These are phyloP conservation scores for Echria macrotheca DNA, from an alignment of 495 filamentous ascomycete genomes.

Conservation along the genomic window DNA sequence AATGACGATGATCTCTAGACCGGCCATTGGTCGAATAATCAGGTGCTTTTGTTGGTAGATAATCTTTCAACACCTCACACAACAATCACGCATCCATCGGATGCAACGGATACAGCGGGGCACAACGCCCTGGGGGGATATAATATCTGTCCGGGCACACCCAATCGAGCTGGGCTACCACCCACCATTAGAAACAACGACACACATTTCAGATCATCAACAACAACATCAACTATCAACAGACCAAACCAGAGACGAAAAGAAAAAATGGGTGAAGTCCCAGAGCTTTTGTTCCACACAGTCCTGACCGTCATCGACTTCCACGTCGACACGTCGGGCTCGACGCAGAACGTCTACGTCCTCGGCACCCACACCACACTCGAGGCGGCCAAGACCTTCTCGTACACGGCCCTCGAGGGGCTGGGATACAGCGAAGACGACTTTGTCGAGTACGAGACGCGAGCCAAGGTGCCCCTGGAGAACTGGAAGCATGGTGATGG, in stretches of 20 bases:
- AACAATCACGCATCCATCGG: no score
- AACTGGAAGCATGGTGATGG: slow-evolving; percentile 36
- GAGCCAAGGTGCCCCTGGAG: not conserved
- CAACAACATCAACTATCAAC: not conserved
- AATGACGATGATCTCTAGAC: no score
- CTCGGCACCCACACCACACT: slow-evolving; percentile 36
- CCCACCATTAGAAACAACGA: not conserved
- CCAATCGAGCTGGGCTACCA: no score
- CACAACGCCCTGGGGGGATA: no score
- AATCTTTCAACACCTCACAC: no score
- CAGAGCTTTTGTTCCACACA: slow-evolving; percentile 35
- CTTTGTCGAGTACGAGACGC: slow-evolving; percentile 27
- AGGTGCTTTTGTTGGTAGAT: no score
- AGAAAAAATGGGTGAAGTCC: slow-evolving; percentile 9
- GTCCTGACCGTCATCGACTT: slow-evolving; percentile 34
- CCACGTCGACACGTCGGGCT: slow-evolving; percentile 26
- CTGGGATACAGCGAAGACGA: slow-evolving; percentile 35
- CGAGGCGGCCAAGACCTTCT: slow-evolving; percentile 29
- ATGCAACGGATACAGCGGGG: no score
- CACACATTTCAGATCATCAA: not conserved
- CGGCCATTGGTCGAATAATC: no score
- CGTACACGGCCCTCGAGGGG: slow-evolving; percentile 18
- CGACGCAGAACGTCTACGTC: slow-evolving; percentile 28
- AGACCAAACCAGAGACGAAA: not conserved
- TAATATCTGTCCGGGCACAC: no score